These are phyloP conservation scores for Boeremia exigua DNA, from an alignment of 2,329 filamentous ascomycete species.

Conservation along the genomic window DNA sequence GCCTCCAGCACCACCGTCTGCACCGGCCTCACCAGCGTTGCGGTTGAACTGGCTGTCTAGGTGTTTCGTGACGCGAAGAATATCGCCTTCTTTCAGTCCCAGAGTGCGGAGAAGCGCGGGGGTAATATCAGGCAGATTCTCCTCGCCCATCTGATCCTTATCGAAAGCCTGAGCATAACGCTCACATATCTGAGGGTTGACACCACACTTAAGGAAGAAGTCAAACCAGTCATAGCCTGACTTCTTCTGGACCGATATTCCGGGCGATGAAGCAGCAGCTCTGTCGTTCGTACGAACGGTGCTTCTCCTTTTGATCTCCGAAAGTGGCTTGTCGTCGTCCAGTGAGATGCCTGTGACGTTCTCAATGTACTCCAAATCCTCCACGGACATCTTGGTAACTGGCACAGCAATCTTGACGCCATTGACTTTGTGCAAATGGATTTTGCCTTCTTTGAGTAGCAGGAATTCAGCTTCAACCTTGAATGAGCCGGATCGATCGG, in stretches of 20 bases:
- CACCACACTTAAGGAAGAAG: slow-evolving; percentile 92
- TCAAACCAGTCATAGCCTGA: slow-evolving; percentile 98
- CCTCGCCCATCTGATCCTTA: slow-evolving; percentile 95
- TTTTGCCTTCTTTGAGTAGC: slow-evolving; percentile 91
- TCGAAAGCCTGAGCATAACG: slow-evolving; percentile 89
- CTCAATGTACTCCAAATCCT: slow-evolving; percentile 96
- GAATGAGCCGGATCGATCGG: slow-evolving; percentile 92
- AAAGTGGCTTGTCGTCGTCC: slow-evolving; percentile 89
- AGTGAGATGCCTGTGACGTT: slow-evolving; percentile 83
- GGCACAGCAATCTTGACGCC: slow-evolving; percentile 98
- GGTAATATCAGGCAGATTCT: slow-evolving; percentile 87
- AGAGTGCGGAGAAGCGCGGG: slow-evolving; percentile 81
- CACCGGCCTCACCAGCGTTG: slow-evolving; percentile 65
- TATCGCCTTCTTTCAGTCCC: slow-evolving; percentile 95
- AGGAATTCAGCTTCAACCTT: slow-evolving; percentile 97
- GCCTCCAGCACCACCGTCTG: slow-evolving; percentile 68
- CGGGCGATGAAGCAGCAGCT: slow-evolving; percentile 51
- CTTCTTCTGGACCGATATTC: slow-evolving; percentile 70
- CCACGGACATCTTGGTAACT: slow-evolving; percentile 91
- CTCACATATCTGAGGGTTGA: slow-evolving; percentile 91
- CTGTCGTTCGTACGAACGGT: slow-evolving; percentile 58
- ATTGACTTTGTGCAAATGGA: slow-evolving; percentile 97
- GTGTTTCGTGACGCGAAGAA: slow-evolving; percentile 90
- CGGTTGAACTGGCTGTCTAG: slow-evolving; percentile 78
- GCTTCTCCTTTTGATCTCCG: slow-evolving; percentile 71